Evolutionary conservation across 805 yeast species (phyloP).

Genomic region (Candida lessepsii): DNA sequence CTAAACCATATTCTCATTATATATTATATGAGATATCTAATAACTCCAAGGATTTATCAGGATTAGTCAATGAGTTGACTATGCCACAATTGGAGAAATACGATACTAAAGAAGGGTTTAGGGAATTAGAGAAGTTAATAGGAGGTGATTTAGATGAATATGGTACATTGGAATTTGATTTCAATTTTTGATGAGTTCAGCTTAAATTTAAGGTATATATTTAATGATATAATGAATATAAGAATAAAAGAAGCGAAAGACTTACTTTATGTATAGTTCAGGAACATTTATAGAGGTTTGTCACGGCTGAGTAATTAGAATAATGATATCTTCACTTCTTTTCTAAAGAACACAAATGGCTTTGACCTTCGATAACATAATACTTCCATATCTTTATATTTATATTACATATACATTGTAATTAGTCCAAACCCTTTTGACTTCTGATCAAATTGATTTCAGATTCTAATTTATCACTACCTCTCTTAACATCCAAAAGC

Average conservation of each 20-base stretch:
- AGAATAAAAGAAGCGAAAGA: too few relatives aligned
- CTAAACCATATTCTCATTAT: slow-evolving; percentile 12
- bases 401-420: slow-evolving; percentile 2
- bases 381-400: background rate
- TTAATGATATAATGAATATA: too few relatives aligned
- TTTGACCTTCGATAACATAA: background rate
- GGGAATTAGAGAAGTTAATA: slow-evolving; percentile 2
- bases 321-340: too few relatives aligned
- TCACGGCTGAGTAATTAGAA: too few relatives aligned
- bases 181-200: slow-evolving; percentile 5
- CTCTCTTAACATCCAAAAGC: slow-evolving; percentile 79
- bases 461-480: slow-evolving; percentile 81
- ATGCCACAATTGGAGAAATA: slow-evolving; percentile 3
- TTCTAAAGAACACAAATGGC: too few relatives aligned
- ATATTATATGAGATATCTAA: slow-evolving; percentile 11
- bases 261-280: too few relatives aligned
- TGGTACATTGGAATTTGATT: slow-evolving; percentile 6
- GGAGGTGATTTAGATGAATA: background rate
- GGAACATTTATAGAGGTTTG: too few relatives aligned
- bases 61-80: slow-evolving; percentile 7
- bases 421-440: slow-evolving; percentile 36
- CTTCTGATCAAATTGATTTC: slow-evolving; percentile 53
- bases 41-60: slow-evolving; percentile 11
- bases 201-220: too few relatives aligned
- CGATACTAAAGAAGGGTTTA: background rate